phyloP scores from a whole-genome alignment of 176 grass and related monocot species.

The Avena eriantha region DNA sequence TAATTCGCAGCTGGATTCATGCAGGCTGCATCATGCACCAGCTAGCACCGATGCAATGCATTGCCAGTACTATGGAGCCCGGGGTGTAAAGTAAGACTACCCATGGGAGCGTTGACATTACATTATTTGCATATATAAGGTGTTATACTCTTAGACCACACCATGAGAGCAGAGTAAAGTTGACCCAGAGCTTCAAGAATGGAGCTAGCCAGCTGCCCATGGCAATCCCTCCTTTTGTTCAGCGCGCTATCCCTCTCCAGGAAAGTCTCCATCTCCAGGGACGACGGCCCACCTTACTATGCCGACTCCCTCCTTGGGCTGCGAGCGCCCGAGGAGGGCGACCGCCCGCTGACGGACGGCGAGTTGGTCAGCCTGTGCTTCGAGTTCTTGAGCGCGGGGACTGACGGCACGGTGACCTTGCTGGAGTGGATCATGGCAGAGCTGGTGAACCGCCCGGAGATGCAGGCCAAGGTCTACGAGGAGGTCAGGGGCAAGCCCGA shows the following conservation, averaged over 20 bases:
- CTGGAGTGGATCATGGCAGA: conserved; percentile 79
- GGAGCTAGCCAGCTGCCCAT: too few relatives aligned
- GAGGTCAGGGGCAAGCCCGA: conserved; percentile 11
- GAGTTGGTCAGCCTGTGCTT: conserved; percentile 60
- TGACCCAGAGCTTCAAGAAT: too few relatives aligned
- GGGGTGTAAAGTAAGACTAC: too few relatives aligned
- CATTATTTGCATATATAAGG: too few relatives aligned
- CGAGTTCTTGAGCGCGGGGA: conserved; percentile 59
- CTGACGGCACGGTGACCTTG: conserved; percentile 45
- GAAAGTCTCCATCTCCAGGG: not conserved
- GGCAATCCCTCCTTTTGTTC: too few relatives aligned
- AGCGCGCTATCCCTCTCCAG: not conserved
- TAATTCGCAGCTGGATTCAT: too few relatives aligned
- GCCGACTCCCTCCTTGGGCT: conserved; percentile 47
- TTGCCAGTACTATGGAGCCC: too few relatives aligned
- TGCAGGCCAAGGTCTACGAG: conserved; percentile 50
- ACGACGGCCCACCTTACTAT: conserved; percentile 33
- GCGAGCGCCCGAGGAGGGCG: conserved; percentile 38
- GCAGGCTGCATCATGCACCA: too few relatives aligned
- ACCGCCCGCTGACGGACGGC: conserved; percentile 36
- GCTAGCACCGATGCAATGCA: too few relatives aligned
- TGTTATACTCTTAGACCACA: too few relatives aligned
- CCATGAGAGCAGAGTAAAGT: too few relatives aligned
- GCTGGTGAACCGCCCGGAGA: conserved; percentile 36
- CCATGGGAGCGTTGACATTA: too few relatives aligned